Evolutionary conservation across 805 yeast species (phyloP), one percentile per base, ranked within the genome.

Genomic region (Yarrowia sp.): DNA sequence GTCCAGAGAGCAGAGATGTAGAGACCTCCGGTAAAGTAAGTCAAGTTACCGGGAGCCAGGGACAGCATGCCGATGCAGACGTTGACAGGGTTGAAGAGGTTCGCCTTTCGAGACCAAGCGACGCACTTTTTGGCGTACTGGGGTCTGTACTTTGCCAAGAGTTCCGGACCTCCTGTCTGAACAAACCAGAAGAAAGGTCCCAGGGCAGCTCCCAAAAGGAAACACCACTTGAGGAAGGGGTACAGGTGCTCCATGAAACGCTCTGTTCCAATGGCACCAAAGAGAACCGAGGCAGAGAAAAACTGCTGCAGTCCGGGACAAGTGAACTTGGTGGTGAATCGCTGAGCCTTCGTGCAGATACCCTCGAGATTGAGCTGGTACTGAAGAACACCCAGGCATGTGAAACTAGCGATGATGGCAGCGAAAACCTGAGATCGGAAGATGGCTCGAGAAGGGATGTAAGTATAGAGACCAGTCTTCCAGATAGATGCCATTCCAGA

Each of bases 401-500:
- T 73, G 38, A 76, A 72, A 3, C 79, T 42, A 75, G 72, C 66
- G 76, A 72, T 70, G 76, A 86, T 76, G 36, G 87, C 81, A 1
- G 78, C 72, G 78, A 85, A 75, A 16, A 80, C 73, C 73, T 81
- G 85, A 41, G 78, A 85, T 68, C 83, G 77, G 77, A 87, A 86
- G 56, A 86, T 75, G 0, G 87, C 81, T 71, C 85, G 79, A 5
- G 89, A 89, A 0, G 89, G 87, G 10, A 87, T 77, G 70, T 84
- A 85, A 73, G 85, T 77, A 74, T 87, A 87, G 70, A 87, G 88
- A 1, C 84, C 88, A 76, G 84, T 75, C 72, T 88, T 88, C 78
- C 83, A 84, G 73, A 86, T 88, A 3, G 82, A 76, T 49, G 85
- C 79, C 75, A 82, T 86, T 71, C 80, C 80, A 69, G 87, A 86